These are phyloP conservation scores for Akanthomyces muscarius DNA, from an alignment of 2,329 filamentous ascomycete species.

Conservation along the genomic window DNA sequence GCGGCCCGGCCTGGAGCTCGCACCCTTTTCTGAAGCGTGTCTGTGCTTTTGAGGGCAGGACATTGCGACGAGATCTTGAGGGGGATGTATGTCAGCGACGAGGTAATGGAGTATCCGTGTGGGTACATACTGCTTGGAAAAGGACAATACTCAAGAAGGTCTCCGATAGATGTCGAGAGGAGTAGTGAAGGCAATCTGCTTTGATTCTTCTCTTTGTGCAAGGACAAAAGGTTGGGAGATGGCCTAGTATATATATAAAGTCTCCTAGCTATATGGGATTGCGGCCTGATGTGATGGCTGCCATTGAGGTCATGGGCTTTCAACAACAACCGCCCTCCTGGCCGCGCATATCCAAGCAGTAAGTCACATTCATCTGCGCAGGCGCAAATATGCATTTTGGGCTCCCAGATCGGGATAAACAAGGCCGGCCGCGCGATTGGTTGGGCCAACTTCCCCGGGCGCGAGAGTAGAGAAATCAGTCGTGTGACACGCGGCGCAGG, in stretches of 20 bases:
- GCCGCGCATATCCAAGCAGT: background rate
- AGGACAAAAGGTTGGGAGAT: background rate
- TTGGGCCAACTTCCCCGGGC: background rate
- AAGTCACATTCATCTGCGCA: background rate
- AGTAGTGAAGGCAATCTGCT: background rate
- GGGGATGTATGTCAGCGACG: background rate
- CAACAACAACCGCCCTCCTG: background rate
- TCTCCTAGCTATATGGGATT: background rate
- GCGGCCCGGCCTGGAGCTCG: background rate
- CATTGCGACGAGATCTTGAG: background rate
- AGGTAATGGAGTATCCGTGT: background rate
- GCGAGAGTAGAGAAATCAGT: slow-evolving; percentile 6
- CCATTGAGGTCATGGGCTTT: background rate
- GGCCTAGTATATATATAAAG: slow-evolving; percentile 5
- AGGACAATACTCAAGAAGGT: background rate
- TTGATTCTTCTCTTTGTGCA: background rate
- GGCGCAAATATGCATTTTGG: background rate
- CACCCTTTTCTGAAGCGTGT: background rate
- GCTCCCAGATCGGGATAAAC: background rate
- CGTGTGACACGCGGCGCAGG: slow-evolving; percentile 2
- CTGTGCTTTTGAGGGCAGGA: background rate
- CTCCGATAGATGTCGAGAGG: background rate
- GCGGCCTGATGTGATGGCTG: slow-evolving; percentile 10
- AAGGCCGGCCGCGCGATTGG: background rate
- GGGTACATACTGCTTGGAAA: slow-evolving; percentile 3